phyloP scores from a whole-genome alignment of 768 basidiomycete genomes.

The Leccinum olivaceopallidum region DNA sequence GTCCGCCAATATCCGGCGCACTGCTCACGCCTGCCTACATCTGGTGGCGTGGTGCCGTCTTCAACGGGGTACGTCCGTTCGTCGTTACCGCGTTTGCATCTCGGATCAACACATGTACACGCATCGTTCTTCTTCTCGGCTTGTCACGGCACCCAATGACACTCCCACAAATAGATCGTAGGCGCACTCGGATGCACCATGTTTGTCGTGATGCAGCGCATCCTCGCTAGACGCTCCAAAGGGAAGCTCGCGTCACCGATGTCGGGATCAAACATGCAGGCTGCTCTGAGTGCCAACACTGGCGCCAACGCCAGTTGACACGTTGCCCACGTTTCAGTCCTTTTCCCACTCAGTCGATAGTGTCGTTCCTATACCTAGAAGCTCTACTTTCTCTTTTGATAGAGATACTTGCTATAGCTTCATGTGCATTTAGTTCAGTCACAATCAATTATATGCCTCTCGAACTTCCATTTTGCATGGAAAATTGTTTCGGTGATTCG shows the following conservation, averaged over 20 bases:
- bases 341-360: not conserved
- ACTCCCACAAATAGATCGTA: slow-evolving; percentile 18
- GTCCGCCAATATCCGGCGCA: slow-evolving; percentile 59
- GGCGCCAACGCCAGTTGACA: not conserved
- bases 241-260: not conserved
- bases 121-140: not conserved
- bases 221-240: slow-evolving; percentile 18
- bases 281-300: not conserved
- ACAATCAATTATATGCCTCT: not conserved
- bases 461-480: not conserved
- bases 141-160: not conserved
- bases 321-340: not conserved
- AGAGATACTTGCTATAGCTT: not conserved
- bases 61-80: slow-evolving; percentile 41
- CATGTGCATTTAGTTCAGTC: not conserved
- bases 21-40: slow-evolving; percentile 49
- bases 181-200: slow-evolving; percentile 26
- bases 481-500: too few species aligned
- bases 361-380: not conserved
- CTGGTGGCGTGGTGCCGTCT: slow-evolving; percentile 62
- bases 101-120: not conserved
- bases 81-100: not conserved
- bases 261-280: not conserved
- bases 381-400: not conserved
- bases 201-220: slow-evolving; percentile 28